Conservation (phyloP, 2,329 filamentous ascomycete genomes). For the Scleromitrula shiraiana region DNA sequence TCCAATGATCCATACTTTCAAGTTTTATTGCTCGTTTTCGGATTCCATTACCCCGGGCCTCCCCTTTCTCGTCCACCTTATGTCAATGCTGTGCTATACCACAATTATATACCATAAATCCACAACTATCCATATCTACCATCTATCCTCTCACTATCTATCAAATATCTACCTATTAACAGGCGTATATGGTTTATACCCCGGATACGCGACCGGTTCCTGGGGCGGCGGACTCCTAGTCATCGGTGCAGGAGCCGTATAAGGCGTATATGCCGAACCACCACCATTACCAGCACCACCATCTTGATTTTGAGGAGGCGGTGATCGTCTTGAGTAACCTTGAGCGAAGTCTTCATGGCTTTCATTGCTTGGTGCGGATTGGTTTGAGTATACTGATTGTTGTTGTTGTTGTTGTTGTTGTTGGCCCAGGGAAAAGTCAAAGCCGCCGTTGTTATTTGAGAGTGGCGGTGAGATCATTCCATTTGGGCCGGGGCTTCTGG, state of each 20-base stretch:
- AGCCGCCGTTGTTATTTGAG: conserved; percentile 20
- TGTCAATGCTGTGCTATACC: no score
- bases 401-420: no score
- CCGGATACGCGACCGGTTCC: conserved; percentile 1
- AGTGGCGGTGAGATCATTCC: conserved; percentile 21
- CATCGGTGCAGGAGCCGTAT: neutral
- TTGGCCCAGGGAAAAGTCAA: conserved; percentile 19
- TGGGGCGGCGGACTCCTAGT: conserved; percentile 2
- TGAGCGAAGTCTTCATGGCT: no score
- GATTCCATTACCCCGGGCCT: no score
- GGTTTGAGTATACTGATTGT: no score
- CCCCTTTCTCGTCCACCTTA: no score
- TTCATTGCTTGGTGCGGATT: no score
- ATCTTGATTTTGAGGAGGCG: neutral
- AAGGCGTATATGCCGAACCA: neutral
- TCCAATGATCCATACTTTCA: no score
- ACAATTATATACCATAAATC: no score
- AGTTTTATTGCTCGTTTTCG: no score
- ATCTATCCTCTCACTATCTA: no score
- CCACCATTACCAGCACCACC: neutral
- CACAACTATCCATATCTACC: no score
- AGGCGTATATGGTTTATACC: conserved; percentile 5
- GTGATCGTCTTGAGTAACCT: neutral
- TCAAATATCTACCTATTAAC: neutral
- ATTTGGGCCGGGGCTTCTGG: conserved; percentile 17